Evolutionary conservation across 148 eudicot genomes (phyloP).

Genomic region (Heliosperma pusillum): DNA sequence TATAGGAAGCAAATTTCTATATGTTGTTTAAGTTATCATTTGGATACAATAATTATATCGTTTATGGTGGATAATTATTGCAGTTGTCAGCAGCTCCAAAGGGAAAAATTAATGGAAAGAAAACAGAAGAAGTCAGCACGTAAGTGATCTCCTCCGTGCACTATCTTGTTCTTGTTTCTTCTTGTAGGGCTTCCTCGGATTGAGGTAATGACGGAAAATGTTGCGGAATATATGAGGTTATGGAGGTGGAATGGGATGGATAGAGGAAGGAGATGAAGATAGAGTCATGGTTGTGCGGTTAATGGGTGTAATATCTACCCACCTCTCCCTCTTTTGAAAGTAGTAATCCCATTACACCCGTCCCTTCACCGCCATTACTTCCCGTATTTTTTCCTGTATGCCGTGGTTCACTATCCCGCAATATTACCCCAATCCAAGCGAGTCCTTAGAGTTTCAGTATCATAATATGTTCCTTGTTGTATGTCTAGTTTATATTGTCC

Average conservation of each 20-base stretch:
- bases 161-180: not conserved
- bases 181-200: not conserved
- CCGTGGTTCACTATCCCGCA: no score
- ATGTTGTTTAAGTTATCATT: not conserved
- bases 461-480: not conserved
- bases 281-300: no score
- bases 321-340: no score
- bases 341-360: no score
- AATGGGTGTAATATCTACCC: no score
- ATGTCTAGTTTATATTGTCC: constrained; percentile 10
- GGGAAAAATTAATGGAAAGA: constrained; percentile 86
- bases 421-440: no score
- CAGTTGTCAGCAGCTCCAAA: constrained; percentile 93
- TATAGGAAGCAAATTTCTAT: constrained; percentile 11
- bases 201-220: no score
- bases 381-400: no score
- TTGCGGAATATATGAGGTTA: no score
- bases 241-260: no score
- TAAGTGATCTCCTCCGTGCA: constrained; percentile 21
- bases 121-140: constrained; percentile 75
- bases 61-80: constrained; percentile 14
- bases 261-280: no score
- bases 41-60: constrained; percentile 13
- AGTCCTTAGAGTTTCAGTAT: not conserved
- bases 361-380: no score